These are phyloP conservation scores for Truncatella angustata DNA, from an alignment of 2,329 filamentous ascomycete genomes.

Conservation along the genomic window DNA sequence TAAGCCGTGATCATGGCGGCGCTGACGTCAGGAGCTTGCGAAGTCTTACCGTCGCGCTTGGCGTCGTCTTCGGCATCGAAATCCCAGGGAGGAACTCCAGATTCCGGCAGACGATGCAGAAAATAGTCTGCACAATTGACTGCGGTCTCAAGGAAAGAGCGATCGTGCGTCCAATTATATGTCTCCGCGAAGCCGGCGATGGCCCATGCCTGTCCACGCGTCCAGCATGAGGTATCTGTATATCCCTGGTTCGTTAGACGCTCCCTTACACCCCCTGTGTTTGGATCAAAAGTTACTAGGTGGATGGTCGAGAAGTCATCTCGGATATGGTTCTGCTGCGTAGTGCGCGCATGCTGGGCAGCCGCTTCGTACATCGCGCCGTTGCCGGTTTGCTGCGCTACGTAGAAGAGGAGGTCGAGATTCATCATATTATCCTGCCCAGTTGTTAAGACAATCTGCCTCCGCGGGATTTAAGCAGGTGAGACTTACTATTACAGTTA, in stretches of 20 bases:
- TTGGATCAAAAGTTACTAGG: conserved; percentile 44
- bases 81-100: conserved; percentile 46
- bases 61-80: conserved; percentile 35
- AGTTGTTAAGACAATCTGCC: background rate
- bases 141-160: conserved; percentile 40
- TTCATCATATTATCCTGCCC: conserved; percentile 39
- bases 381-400: conserved; percentile 30
- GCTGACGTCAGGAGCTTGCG: conserved; percentile 33
- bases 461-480: background rate
- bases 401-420: conserved; percentile 41
- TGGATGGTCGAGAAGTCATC: conserved; percentile 37
- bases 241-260: conserved; percentile 48
- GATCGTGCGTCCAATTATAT: conserved; percentile 43
- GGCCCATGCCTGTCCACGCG: conserved; percentile 48
- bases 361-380: conserved; percentile 31
- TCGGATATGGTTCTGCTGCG: conserved; percentile 37
- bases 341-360: conserved; percentile 36
- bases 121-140: conserved; percentile 44
- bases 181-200: conserved; percentile 46
- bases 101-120: conserved; percentile 33
- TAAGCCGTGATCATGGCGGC: conserved; percentile 38
- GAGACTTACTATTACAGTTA: conserved; percentile 38
- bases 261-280: conserved; percentile 34
- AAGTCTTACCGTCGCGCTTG: background rate
- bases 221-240: conserved; percentile 42